Percentiles rank a stretch among this genome's conserved stretches.
Conservation (phyloP, 805 yeast species). For the Wickerhamiella azymoides region DNA sequence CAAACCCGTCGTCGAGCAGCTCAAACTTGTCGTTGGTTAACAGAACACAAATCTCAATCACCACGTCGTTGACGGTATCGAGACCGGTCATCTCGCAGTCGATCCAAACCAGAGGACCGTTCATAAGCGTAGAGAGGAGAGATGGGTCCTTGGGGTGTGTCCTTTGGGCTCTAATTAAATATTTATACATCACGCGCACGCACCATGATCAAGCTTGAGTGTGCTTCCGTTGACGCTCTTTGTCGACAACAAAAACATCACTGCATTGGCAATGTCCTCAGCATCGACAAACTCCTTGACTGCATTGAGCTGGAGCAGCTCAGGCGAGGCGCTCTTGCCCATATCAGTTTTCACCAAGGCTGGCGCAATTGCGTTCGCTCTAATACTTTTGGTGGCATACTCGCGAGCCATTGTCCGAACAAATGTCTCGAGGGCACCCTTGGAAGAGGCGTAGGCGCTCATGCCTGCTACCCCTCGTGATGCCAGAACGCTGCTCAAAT, state of each 20-base stretch:
- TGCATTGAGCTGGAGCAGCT: slow-evolving; percentile 5
- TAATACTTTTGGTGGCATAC: slow-evolving; percentile 35
- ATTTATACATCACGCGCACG: background rate
- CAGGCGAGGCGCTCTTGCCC: slow-evolving; percentile 18
- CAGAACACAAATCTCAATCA: slow-evolving; percentile 83
- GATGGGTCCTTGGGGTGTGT: too few relatives aligned
- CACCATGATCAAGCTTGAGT: slow-evolving; percentile 16
- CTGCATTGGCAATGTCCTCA: slow-evolving; percentile 15
- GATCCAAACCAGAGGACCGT: slow-evolving; percentile 59
- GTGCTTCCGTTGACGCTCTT: slow-evolving; percentile 14
- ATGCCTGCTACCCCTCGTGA: slow-evolving; percentile 35
- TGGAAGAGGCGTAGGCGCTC: slow-evolving; percentile 52
- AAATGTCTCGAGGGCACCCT: slow-evolving; percentile 56
- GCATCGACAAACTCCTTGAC: slow-evolving; percentile 13
- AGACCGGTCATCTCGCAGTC: slow-evolving; percentile 99
- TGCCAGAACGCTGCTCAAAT: slow-evolving; percentile 51
- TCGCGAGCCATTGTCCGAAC: slow-evolving; percentile 48
- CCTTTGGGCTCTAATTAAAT: too few relatives aligned
- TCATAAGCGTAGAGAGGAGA: background rate
- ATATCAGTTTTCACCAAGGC: slow-evolving; percentile 59
- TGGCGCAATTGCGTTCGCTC: slow-evolving; percentile 56
- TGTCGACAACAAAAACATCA: slow-evolving; percentile 11
- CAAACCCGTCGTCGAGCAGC: slow-evolving; percentile 62
- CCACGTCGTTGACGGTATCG: slow-evolving; percentile 62
- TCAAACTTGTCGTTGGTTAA: slow-evolving; percentile 75